Base-by-base conservation (phyloP, 331 rosid species). In the Rhamnella rubrinervis region DNA sequence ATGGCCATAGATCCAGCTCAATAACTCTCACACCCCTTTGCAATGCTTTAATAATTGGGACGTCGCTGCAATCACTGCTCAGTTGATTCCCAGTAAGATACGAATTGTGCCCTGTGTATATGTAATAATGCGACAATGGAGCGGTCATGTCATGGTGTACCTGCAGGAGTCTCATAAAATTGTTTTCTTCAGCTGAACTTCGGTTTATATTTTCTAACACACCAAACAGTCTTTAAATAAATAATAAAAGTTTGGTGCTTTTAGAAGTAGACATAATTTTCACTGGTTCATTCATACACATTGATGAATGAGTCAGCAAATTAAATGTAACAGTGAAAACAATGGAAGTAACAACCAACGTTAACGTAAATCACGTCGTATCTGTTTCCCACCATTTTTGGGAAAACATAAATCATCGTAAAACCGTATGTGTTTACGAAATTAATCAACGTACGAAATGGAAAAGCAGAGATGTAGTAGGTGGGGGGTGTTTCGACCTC, bases 51-150 rank as follows among this genome's bases (percentile, higher is more conserved):
- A 88, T 90, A 65, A 93, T 87, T 39, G 98, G 98, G 44, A 67
- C 84, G 68, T 85, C 92, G 35, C 98, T 93, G 46, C 95, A 93
- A 56, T 87, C 92, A 65, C 98, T 90, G 83, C 92, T 93, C 18
- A 93, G 89, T 75, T 93, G 98, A 85, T 93, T 93, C 77, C 98
- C 98, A 52, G 97, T 90, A 3, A 93, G 85, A 68, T 93, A 93
- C 41, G 98, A 93, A 85, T 93, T 93, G 84, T 93, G 98, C 68
- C 98, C 98, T 74, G 98, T 90, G 63, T 90, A 88, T 90, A 90
- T 93, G 91, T 82, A 93, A 83, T 93, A 93, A 83, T 93, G 97
- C 71, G 98, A 90, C 61, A 90, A 75, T n/a, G 98, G 98, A 61
- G 91, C 92, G 57, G 75, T 81, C 98, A 90, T 93, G 64, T 90